A percentile compares a stretch with the other conserved stretches of the same genome.
Evolutionary conservation across 129 eudicot species (phyloP).

Genomic region (Ambrosia trifida): DNA sequence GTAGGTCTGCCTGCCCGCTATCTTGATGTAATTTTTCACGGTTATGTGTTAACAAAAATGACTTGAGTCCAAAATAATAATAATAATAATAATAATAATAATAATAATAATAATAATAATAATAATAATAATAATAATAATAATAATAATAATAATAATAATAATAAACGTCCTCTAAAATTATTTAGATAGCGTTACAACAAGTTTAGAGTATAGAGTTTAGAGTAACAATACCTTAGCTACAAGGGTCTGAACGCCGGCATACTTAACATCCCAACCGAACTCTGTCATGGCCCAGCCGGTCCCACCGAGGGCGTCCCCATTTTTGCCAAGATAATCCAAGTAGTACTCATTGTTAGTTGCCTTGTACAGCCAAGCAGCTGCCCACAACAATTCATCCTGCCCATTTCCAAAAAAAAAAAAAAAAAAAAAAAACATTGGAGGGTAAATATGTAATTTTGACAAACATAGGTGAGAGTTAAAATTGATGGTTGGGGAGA

Average conservation of each 20-base stretch:
- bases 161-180: no score
- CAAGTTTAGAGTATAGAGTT: no score
- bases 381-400: slow-evolving; percentile 90
- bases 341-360: slow-evolving; percentile 69
- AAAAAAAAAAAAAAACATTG: background rate
- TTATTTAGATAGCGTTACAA: background rate
- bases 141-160: no score
- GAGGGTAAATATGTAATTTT: slow-evolving; percentile 26
- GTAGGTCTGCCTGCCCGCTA: no score
- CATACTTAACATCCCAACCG: slow-evolving; percentile 98
- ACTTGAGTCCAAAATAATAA: no score
- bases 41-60: no score
- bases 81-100: no score
- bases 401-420: slow-evolving; percentile 17
- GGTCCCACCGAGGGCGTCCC: slow-evolving; percentile 87
- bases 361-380: slow-evolving; percentile 91
- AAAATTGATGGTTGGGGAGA: slow-evolving; percentile 27
- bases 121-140: no score
- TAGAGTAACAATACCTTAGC: slow-evolving; percentile 56
- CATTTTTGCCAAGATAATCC: slow-evolving; percentile 77
- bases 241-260: slow-evolving; percentile 92
- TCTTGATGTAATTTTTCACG: no score
- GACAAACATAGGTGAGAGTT: background rate
- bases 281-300: slow-evolving; percentile 97
- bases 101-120: no score